Base-by-base conservation (phyloP, 2,329 filamentous ascomycete genomes). In the Fusarium pseudonygamai region DNA sequence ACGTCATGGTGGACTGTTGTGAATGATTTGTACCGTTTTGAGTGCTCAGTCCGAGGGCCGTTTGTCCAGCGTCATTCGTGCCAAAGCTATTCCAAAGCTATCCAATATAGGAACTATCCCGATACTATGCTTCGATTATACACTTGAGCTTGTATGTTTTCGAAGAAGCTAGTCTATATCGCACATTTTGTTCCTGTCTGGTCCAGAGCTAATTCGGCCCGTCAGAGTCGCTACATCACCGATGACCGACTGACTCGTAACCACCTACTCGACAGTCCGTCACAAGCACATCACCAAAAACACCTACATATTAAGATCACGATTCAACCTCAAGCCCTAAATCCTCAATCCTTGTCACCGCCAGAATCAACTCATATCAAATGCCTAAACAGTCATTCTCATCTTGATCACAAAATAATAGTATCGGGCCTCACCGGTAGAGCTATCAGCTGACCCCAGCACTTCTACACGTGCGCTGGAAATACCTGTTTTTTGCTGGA, bases 391-490 rank as follows among this genome's bases (percentile, higher is more conserved):
- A 24, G 49, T 28, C 28, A 42, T 57, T 2, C 8, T 18, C 12
- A 56, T 32, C 11, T 34, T 56, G 36, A 24, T 36, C 16, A 36
- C 24, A 22, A 30, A 42, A 22, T 10, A 14, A 22, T 7, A 34
- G 12, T 12, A 39, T 64, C 30, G n/a, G 67, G 65, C 65, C 42
- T 69, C 67, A 69, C 65, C 65, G 64, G 55, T 32, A 52, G 24
- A 32, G 50, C 39, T 34, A 52, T 58, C 45, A 58, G 39, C 56
- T 58, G 65, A 53, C 34, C 45, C 34, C 11, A 39, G 28, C 36
- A 59, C 45, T 49, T 50, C 26, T 40, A 67, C 63, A 49, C 37
- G 49, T 68, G 57, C 40, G n/a, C 45, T 30, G 46, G 7, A 61
- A 39, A 65, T 69, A 53, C 65, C 42, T 69, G 65, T 65, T 69